These are phyloP conservation scores for Nannochloropsis gaditana DNA, from an alignment of 108 stramenopile species.

Conservation along the genomic window DNA sequence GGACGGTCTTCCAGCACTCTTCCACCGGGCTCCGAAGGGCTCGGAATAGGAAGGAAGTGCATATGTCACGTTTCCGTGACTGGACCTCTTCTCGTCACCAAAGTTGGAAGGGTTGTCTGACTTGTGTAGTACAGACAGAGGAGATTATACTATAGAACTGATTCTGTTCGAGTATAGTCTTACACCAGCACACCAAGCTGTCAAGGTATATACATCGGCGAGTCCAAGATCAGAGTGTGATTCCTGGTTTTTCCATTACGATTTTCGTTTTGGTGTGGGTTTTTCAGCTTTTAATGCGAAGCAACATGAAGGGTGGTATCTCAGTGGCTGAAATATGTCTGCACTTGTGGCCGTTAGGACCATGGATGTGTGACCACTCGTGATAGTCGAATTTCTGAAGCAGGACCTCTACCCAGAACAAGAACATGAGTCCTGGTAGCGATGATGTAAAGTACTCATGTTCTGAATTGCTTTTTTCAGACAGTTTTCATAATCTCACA, in stretches of 20 bases:
- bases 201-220: not conserved
- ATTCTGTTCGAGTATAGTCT: constrained; percentile 20
- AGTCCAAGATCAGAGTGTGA: not conserved
- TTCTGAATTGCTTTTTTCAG: too few relatives aligned
- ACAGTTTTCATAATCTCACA: too few relatives aligned
- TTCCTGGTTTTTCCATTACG: not conserved
- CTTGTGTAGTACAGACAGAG: constrained; percentile 20
- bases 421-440: too few relatives aligned
- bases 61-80: not conserved
- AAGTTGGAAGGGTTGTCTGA: constrained; percentile 20
- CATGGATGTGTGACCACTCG: too few relatives aligned
- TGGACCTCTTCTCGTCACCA: constrained; percentile 19
- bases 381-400: too few relatives aligned
- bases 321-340: too few relatives aligned
- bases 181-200: not conserved
- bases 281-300: too few relatives aligned
- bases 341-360: too few relatives aligned
- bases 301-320: too few relatives aligned
- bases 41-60: not conserved
- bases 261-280: not conserved
- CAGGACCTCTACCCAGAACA: too few relatives aligned
- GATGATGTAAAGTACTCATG: too few relatives aligned
- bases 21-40: not conserved
- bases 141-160: constrained; percentile 20
- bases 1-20: constrained; percentile 11